Evolutionary conservation across 192 early-diverging fungal species (phyloP).

Genomic region (Coemansia sp.): DNA sequence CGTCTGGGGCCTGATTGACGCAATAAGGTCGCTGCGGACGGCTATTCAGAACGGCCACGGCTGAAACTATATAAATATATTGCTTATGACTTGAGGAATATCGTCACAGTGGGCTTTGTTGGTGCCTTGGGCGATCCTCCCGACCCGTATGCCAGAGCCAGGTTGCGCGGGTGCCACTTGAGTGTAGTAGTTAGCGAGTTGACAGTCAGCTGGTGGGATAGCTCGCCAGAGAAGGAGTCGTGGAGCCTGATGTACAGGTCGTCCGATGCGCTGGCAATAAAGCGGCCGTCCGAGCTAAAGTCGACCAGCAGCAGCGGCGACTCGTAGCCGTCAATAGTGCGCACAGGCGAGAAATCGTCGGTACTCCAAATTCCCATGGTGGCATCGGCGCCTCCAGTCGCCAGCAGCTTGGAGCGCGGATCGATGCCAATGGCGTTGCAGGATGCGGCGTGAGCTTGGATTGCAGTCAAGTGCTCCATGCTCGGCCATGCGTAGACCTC

Average conservation of each 20-base stretch:
- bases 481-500: constrained; percentile 40
- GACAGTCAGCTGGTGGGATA: constrained; percentile 16
- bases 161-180: constrained; percentile 45
- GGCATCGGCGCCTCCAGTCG: constrained; percentile 42
- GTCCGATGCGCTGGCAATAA: constrained; percentile 42
- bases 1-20: constrained; percentile 48
- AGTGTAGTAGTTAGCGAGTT: constrained; percentile 31
- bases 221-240: constrained; percentile 24
- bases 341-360: constrained; percentile 26
- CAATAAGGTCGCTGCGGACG: constrained; percentile 27
- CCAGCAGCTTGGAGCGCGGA: constrained; percentile 19
- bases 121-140: constrained; percentile 10
- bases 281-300: constrained; percentile 40
- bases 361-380: constrained; percentile 29
- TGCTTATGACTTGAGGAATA: background rate
- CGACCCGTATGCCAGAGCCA: constrained; percentile 38
- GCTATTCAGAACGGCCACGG: constrained; percentile 28
- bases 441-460: constrained; percentile 32
- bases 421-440: constrained; percentile 34
- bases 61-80: constrained; percentile 4
- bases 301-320: constrained; percentile 32
- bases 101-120: constrained; percentile 3
- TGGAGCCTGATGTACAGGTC: constrained; percentile 28
- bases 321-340: constrained; percentile 21
- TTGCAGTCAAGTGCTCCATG: constrained; percentile 33